Evolutionary conservation across 345 rosid species (phyloP).

Genomic region (Moricandia arvensis): DNA sequence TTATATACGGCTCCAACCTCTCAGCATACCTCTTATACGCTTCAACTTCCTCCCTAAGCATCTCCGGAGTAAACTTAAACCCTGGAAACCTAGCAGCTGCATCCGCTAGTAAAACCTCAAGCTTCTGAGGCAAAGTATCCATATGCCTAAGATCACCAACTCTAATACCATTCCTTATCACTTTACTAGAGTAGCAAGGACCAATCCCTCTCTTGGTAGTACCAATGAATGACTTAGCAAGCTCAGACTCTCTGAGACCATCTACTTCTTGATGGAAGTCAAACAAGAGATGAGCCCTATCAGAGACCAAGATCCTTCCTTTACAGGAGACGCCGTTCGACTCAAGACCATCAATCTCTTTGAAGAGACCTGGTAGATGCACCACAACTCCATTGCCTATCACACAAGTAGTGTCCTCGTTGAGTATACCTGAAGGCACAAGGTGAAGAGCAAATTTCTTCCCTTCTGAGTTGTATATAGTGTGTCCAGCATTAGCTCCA

Average conservation of each 20-base stretch:
- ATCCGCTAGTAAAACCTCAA: slow-evolving; percentile 67
- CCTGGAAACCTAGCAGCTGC: slow-evolving; percentile 73
- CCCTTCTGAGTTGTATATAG: slow-evolving; percentile 90
- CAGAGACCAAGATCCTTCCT: slow-evolving; percentile 91
- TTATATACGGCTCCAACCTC: slow-evolving; percentile 84
- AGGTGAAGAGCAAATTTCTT: slow-evolving; percentile 96
- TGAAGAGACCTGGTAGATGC: slow-evolving; percentile 77
- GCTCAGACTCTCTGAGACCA: slow-evolving; percentile 86
- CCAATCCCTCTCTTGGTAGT: slow-evolving; percentile 97
- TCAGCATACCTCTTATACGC: slow-evolving; percentile 87
- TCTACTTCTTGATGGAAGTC: slow-evolving; percentile 94
- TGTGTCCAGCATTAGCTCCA: slow-evolving; percentile 99
- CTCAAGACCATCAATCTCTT: slow-evolving; percentile 85
- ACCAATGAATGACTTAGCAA: slow-evolving; percentile 85
- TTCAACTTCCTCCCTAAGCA: slow-evolving; percentile 88
- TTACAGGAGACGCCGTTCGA: slow-evolving; percentile 78
- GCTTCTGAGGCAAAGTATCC: slow-evolving; percentile 92
- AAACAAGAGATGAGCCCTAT: slow-evolving; percentile 85
- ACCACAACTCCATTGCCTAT: slow-evolving; percentile 97
- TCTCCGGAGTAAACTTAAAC: slow-evolving; percentile 65
- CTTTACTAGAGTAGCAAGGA: slow-evolving; percentile 84
- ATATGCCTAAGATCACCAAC: slow-evolving; percentile 89
- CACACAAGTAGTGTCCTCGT: slow-evolving; percentile 82
- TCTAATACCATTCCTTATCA: slow-evolving; percentile 84
- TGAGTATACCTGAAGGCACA: slow-evolving; percentile 91